Conservation (phyloP, 768 basidiomycete species). For the Suillus weaverae region DNA sequence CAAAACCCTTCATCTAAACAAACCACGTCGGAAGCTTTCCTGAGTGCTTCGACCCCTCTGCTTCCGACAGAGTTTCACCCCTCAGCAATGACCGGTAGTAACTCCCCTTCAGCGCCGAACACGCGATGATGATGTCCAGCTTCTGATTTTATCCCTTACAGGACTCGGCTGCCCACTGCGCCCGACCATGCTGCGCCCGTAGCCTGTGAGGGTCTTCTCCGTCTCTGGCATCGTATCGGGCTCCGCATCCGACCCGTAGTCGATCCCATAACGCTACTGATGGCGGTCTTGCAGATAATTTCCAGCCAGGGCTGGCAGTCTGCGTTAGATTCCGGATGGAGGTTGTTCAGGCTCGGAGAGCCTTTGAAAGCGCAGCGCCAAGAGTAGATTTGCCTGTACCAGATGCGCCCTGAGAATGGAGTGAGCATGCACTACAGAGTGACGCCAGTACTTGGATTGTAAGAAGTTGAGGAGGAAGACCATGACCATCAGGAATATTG, state of each 20-base stretch:
- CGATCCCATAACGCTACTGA: slow-evolving; percentile 24
- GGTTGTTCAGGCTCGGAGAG: slow-evolving; percentile 40
- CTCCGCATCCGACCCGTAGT: slow-evolving; percentile 28
- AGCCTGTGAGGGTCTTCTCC: slow-evolving; percentile 5
- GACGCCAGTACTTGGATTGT: neutral
- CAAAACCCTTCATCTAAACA: slow-evolving; percentile 68
- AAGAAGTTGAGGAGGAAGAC: slow-evolving; percentile 24
- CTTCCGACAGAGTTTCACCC: slow-evolving; percentile 28
- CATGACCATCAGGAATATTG: slow-evolving; percentile 52
- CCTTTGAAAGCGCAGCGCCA: slow-evolving; percentile 56
- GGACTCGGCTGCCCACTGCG: slow-evolving; percentile 12
- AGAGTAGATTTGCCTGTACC: slow-evolving; percentile 76
- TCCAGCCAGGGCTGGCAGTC: slow-evolving; percentile 89
- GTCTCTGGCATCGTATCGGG: slow-evolving; percentile 11
- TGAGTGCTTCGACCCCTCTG: slow-evolving; percentile 23
- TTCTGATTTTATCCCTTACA: slow-evolving; percentile 7
- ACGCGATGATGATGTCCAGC: slow-evolving; percentile 73
- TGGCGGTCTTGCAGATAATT: slow-evolving; percentile 62
- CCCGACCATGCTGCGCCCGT: slow-evolving; percentile 4
- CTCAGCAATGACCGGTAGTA: slow-evolving; percentile 90
- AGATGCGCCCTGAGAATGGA: slow-evolving; percentile 61
- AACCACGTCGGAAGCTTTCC: slow-evolving; percentile 64
- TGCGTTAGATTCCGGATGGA: slow-evolving; percentile 76
- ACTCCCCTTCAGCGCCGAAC: slow-evolving; percentile 77
- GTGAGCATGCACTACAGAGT: neutral